A percentile compares a stretch with the other conserved stretches of the same genome.
Evolutionary conservation across 345 rosid genomes (phyloP).

Genomic region (Lepidium sativum): DNA sequence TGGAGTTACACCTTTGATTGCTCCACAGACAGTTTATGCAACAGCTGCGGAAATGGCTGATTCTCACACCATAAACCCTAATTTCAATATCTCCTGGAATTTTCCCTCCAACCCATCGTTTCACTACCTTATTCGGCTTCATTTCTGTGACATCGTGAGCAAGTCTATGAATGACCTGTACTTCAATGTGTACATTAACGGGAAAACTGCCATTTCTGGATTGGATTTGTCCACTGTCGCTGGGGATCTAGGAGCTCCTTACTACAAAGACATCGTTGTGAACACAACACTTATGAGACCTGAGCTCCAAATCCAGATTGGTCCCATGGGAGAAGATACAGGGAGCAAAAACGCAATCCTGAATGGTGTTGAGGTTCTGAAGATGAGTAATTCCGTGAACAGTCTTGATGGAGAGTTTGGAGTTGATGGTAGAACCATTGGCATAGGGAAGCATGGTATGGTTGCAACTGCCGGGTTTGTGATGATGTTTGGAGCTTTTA

Average conservation of each 20-base stretch:
- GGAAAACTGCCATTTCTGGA: constrained; percentile 53
- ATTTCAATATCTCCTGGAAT: constrained; percentile 65
- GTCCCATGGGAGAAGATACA: constrained; percentile 50
- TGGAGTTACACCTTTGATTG: constrained; percentile 49
- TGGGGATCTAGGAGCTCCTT: constrained; percentile 40
- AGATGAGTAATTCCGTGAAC: constrained; percentile 61
- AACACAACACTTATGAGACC: constrained; percentile 35
- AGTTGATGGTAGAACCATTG: constrained; percentile 37
- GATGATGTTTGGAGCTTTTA: constrained; percentile 84
- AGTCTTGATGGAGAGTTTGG: constrained; percentile 82
- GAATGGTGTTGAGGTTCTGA: constrained; percentile 65
- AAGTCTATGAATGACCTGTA: constrained; percentile 58
- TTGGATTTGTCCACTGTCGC: constrained; percentile 54
- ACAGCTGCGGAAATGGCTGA: constrained; percentile 56
- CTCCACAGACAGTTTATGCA: constrained; percentile 58
- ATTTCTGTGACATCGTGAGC: constrained; percentile 77
- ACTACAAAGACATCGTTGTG: constrained; percentile 65
- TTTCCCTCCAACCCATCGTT: constrained; percentile 47
- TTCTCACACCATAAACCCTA: constrained; percentile 30
- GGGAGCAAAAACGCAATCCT: constrained; percentile 52
- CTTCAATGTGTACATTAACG: constrained; percentile 64
- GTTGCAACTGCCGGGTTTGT: constrained; percentile 76
- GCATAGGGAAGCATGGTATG: constrained; percentile 30
- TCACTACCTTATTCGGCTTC: constrained; percentile 53
- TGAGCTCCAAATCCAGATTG: constrained; percentile 47